Percentiles rank a stretch among this genome's conserved stretches.
These are phyloP conservation scores for Chalara sp. DNA, from an alignment of 2,329 filamentous ascomycete genomes.

Conservation along the genomic window DNA sequence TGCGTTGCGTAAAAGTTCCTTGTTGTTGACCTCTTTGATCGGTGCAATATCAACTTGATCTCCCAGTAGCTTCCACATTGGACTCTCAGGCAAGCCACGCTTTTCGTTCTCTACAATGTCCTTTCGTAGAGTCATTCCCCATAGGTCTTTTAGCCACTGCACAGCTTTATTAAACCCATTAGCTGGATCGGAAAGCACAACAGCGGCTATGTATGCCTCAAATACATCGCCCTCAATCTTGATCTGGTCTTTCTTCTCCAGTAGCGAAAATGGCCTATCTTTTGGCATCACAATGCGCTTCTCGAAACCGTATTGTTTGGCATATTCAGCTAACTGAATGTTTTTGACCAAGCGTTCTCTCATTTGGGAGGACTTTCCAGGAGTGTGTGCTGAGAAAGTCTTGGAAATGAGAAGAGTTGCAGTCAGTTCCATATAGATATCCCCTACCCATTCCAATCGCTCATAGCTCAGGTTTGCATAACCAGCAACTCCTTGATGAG, in stretches of 20 bases:
- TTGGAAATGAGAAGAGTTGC: slow-evolving; percentile 69
- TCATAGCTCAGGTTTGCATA: slow-evolving; percentile 54
- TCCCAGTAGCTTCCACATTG: slow-evolving; percentile 22
- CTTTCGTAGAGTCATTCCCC: slow-evolving; percentile 56
- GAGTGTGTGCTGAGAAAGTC: slow-evolving; percentile 57
- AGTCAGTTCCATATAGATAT: slow-evolving; percentile 76
- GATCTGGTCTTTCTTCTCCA: slow-evolving; percentile 34
- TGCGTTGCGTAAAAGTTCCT: slow-evolving; percentile 43
- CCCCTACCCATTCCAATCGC: slow-evolving; percentile 80
- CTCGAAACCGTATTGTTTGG: slow-evolving; percentile 64
- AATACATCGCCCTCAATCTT: slow-evolving; percentile 86
- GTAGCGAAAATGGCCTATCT: background rate
- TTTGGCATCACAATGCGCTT: slow-evolving; percentile 46
- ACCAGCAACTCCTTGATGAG: slow-evolving; percentile 39
- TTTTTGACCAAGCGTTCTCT: slow-evolving; percentile 80
- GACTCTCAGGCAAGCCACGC: slow-evolving; percentile 16
- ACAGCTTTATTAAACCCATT: slow-evolving; percentile 56
- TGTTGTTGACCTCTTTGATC: slow-evolving; percentile 32
- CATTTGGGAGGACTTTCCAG: slow-evolving; percentile 67
- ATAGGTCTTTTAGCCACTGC: slow-evolving; percentile 69
- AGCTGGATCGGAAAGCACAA: slow-evolving; percentile 60
- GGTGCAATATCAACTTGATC: background rate
- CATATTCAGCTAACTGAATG: slow-evolving; percentile 64
- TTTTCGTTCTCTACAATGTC: slow-evolving; percentile 40
- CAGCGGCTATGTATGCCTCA: slow-evolving; percentile 80